Evolutionary conservation across 257 asterid genomes (phyloP), one percentile per base, ranked within the genome.

Genomic region (Nicotiana tabacum): DNA sequence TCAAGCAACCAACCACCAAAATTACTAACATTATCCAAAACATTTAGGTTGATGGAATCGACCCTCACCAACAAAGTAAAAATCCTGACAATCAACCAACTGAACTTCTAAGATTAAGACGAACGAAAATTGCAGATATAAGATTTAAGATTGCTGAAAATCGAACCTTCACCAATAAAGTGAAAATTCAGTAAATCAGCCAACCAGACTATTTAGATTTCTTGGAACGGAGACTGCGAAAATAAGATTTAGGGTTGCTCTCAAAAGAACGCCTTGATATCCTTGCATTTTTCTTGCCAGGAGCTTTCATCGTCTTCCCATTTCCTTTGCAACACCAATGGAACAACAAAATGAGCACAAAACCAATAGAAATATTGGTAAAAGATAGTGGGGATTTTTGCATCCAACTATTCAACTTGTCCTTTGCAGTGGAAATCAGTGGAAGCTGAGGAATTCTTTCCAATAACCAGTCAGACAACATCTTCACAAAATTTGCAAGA

Each of bases 261-360:
- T 85, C 86, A 64, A 85, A 83, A 2, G 0, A 0, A n/a, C 12
- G 0, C 35, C 86, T 80, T 0, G 55, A 62, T 16, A 83, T 85
- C 81, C 77, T 18, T 10, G n/a, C 33, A 9, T 56, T 29, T 17
- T 83, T 74, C 27, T 86, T 80, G 17, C 88, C 88, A 10, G 88
- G 86, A 48, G 88, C 88, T 79, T 80, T 86, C 86, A 83, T 86
- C 78, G 21, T 65, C 83, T 43, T 83, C 13, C 0, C 56, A 10
- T 29, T 27, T 39, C 85, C 53, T 39, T 77, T 12, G 0, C 78
- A 83, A 35, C 35, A 83, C 68, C 86, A 62, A 39, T 64, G 13
- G 24, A 3, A 67, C 4, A 43, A 32, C 32, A 21, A 16, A 39
- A 39, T 4, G 1, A 60, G 11, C 77, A 66, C 39, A 43, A 72